These are phyloP conservation scores for Lasiosphaeria miniovina DNA, from an alignment of 495 filamentous ascomycete species.

Conservation along the genomic window DNA sequence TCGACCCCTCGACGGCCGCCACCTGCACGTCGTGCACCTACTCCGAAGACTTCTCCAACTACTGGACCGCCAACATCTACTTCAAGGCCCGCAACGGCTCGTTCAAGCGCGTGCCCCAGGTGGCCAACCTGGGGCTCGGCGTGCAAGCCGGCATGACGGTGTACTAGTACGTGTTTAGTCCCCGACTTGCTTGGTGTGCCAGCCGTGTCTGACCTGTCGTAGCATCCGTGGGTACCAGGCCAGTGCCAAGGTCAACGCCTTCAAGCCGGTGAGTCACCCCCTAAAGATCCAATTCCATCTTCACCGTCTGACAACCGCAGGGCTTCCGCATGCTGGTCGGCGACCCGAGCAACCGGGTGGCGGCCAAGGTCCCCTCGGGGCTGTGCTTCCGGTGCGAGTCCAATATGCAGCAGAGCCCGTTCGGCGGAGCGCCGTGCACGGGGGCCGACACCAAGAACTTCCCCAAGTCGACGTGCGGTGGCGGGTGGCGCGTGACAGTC, in stretches of 20 bases:
- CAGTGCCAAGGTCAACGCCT: conserved; percentile 37
- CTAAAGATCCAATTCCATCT: background rate
- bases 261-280: conserved; percentile 35
- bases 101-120: conserved; percentile 40
- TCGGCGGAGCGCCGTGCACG: conserved; percentile 34
- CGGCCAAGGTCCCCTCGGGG: conserved; percentile 36
- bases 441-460: conserved; percentile 34
- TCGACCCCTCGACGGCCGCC: conserved; percentile 25
- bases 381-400: conserved; percentile 46
- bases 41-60: conserved; percentile 10
- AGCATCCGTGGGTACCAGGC: conserved; percentile 23
- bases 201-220: background rate
- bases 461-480: conserved; percentile 41
- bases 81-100: conserved; percentile 47
- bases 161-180: conserved; percentile 30
- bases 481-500: conserved; percentile 46
- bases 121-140: conserved; percentile 36
- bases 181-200: background rate
- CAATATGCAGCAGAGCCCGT: conserved; percentile 32
- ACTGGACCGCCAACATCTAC: conserved; percentile 44
- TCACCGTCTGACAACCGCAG: conserved; percentile 24
- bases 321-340: conserved; percentile 55
- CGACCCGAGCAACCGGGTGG: conserved; percentile 35
- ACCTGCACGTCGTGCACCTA: conserved; percentile 32
- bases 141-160: conserved; percentile 45